These are phyloP conservation scores for Suillus subluteus DNA, from an alignment of 768 basidiomycete species.

Conservation along the genomic window DNA sequence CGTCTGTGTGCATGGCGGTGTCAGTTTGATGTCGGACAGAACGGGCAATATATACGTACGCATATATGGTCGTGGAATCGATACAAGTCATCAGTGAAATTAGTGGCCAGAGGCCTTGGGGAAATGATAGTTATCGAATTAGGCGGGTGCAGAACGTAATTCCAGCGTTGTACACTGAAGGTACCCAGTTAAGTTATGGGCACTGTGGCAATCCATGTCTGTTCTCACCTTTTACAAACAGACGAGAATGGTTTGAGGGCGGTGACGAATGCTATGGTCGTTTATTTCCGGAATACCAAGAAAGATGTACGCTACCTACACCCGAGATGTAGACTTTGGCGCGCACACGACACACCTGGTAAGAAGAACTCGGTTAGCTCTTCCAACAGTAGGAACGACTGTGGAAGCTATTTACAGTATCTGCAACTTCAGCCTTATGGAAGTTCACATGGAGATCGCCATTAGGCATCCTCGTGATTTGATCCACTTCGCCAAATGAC, in stretches of 20 bases:
- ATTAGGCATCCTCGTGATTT: conserved; percentile 74
- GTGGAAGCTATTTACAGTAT: conserved; percentile 56
- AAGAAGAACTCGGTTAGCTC: conserved; percentile 19
- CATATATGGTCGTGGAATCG: conserved; percentile 34
- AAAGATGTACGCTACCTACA: conserved; percentile 78
- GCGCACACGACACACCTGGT: conserved; percentile 76
- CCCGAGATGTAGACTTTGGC: conserved; percentile 75
- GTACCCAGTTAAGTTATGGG: conserved; percentile 11
- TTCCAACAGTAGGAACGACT: neutral
- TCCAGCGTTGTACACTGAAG: conserved; percentile 32
- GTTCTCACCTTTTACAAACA: conserved; percentile 30
- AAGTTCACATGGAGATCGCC: conserved; percentile 82
- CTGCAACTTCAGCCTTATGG: conserved; percentile 74
- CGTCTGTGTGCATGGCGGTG: conserved; percentile 26
- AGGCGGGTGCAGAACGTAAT: conserved; percentile 28
- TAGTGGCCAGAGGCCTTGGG: conserved; percentile 30
- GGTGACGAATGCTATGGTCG: conserved; percentile 28
- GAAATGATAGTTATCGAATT: conserved; percentile 30
- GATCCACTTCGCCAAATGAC: conserved; percentile 78
- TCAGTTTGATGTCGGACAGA: conserved; percentile 11
- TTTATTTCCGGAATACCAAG: conserved; percentile 67
- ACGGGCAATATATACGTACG: conserved; percentile 11
- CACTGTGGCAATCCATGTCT: neutral
- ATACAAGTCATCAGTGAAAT: conserved; percentile 25
- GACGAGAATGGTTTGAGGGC: conserved; percentile 8